phyloP scores from a whole-genome alignment of 1,284 basidiomycete genomes.

The Apiotrichum veenhuisii region DNA sequence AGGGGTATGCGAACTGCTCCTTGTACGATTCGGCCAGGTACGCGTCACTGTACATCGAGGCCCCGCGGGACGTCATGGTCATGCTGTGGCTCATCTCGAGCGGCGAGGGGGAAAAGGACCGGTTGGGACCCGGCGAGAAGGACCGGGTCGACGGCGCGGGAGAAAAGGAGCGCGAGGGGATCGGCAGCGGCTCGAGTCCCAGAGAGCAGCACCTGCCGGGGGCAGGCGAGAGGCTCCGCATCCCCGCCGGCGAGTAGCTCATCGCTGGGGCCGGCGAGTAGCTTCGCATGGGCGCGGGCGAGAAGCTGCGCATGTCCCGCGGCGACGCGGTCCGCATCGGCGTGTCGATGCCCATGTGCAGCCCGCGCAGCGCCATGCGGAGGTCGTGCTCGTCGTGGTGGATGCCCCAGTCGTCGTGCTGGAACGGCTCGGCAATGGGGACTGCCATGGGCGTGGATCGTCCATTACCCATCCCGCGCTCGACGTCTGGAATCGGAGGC shows the following conservation, averaged over 20 bases:
- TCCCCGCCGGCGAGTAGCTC: not conserved
- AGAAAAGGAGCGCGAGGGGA: not conserved
- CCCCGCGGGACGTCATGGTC: no score
- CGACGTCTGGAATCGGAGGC: not conserved
- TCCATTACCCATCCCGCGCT: not conserved
- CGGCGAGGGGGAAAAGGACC: not conserved
- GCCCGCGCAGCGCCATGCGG: not conserved
- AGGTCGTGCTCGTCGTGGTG: not conserved
- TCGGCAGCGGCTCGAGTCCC: no score
- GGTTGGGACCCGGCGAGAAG: not conserved
- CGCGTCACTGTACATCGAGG: no score
- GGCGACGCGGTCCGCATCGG: not conserved
- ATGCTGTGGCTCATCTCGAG: not conserved
- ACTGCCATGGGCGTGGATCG: not conserved
- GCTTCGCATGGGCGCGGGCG: not conserved
- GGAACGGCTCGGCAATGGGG: not conserved
- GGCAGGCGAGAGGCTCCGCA: not conserved
- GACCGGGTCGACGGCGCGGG: not conserved
- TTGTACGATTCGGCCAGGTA: no score
- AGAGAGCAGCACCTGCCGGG: not conserved
- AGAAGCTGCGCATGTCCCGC: not conserved
- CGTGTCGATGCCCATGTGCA: not conserved
- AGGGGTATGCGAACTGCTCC: no score
- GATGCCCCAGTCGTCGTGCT: conserved; percentile 2
- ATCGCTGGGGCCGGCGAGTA: not conserved